Base-by-base conservation (phyloP, 1,284 basidiomycete species). In the Rhodotorula sp. region DNA sequence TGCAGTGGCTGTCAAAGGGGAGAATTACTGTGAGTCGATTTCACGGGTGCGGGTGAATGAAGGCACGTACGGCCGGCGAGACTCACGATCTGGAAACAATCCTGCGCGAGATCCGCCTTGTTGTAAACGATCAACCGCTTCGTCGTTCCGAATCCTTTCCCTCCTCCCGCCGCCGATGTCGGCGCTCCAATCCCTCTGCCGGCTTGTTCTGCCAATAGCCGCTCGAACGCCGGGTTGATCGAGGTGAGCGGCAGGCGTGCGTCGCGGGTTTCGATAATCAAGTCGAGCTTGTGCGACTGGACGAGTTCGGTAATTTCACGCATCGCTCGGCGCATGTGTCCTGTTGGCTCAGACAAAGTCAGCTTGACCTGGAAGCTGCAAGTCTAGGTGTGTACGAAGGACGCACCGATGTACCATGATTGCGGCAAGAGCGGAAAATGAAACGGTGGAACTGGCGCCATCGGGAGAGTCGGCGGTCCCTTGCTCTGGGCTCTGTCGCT, bases 221-320 rank as follows among this genome's bases (percentile, higher is more conserved):
- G 86, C 85, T 96, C 93, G 69, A 96, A 88, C 18, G 88, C 88
- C 60, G 88, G 86, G 81, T 99, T 99, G 80, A 98, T 92, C 75
- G 90, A 93, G 24, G 95, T 96, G 68, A 99, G 84, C 5, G 95
- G 95, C 46, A 99, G 84, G 33, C 95, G 87, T 4, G 95, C 88
- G 82, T 99, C 95, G 75, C 95, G 86, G 29, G 95, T 88, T 83
- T 99, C 95, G 72, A 99, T 88, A 64, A 99, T 91, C 69, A 99
- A 87, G 78, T 93, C 92, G 63, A 91, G 94, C 75, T 87, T 88
- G 60, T 86, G 87, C 58, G 63, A 61, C 53, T 72, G 69, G 24
- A 96, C 85, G 67, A 93, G 83, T 55, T 86, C 83, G 18, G 92
- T 91, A 49, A 96, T 84, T 80, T 87, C 86, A 72, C 88, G 86